phyloP scores from a whole-genome alignment of 1,139 yeast species.

The Candida glucosophila region DNA sequence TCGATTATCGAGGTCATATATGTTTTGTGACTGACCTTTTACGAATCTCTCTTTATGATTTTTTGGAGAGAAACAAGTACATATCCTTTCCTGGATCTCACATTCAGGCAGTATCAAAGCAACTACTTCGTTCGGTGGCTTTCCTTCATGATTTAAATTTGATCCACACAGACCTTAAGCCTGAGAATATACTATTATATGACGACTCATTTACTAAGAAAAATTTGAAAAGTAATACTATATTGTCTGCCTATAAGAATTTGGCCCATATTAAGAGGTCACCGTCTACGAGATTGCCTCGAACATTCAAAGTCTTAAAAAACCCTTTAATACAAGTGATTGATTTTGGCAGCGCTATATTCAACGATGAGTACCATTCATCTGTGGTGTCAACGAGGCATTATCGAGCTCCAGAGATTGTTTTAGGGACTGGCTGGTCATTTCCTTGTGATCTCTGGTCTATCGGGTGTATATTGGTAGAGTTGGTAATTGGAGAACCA shows the following conservation, averaged over 20 bases:
- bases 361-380: conserved; percentile 89
- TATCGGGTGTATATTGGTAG: conserved; percentile 87
- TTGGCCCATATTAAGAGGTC: conserved; percentile 12
- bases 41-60: conserved; percentile 83
- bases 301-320: conserved; percentile 44
- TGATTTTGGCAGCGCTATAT: conserved; percentile 94
- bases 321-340: conserved; percentile 83
- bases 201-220: conserved; percentile 42
- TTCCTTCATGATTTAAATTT: conserved; percentile 83
- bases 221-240: conserved; percentile 24
- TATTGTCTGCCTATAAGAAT: conserved; percentile 22
- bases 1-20: conserved; percentile 89
- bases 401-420: conserved; percentile 95
- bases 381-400: conserved; percentile 90
- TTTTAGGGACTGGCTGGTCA: conserved; percentile 88
- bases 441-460: conserved; percentile 96
- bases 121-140: conserved; percentile 76
- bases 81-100: conserved; percentile 76
- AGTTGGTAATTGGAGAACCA: conserved; percentile 91
- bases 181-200: conserved; percentile 81
- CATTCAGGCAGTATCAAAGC: conserved; percentile 82
- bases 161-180: conserved; percentile 92
- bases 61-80: conserved; percentile 68
- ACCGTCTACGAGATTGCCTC: conserved; percentile 23
- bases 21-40: conserved; percentile 86